Conservation (phyloP, 2,329 filamentous ascomycete species). For the Geoglossum cookeanum region DNA sequence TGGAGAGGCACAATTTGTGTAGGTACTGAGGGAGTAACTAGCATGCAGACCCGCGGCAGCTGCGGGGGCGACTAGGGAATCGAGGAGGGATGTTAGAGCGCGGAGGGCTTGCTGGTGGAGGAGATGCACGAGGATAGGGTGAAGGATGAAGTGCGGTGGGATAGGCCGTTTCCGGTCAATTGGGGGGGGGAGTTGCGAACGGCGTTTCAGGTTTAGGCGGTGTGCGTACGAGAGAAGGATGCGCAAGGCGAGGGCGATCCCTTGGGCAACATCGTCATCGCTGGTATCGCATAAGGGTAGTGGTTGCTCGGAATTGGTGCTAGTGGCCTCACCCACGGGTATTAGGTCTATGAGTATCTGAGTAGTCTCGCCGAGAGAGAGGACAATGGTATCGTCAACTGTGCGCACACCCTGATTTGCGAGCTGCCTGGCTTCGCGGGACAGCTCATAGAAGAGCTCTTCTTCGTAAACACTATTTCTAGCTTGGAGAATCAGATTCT, state of each 20-base stretch:
- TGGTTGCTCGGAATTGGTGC: slow-evolving; percentile 15
- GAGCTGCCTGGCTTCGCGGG: slow-evolving; percentile 58
- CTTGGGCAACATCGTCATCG: slow-evolving; percentile 37
- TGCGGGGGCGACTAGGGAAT: neutral
- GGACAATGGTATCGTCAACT: slow-evolving; percentile 25
- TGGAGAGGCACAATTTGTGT: slow-evolving; percentile 9
- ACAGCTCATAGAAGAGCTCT: slow-evolving; percentile 81
- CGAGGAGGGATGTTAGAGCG: neutral
- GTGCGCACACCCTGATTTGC: slow-evolving; percentile 51
- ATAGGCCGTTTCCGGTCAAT: slow-evolving; percentile 29
- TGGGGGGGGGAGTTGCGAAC: slow-evolving; percentile 44
- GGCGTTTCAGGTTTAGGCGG: slow-evolving; percentile 48
- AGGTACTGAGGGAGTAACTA: slow-evolving; percentile 8
- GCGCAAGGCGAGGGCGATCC: slow-evolving; percentile 46
- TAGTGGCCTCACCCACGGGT: slow-evolving; percentile 27
- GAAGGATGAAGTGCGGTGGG: slow-evolving; percentile 36
- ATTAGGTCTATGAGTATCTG: slow-evolving; percentile 50
- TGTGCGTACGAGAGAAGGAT: slow-evolving; percentile 66
- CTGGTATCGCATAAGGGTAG: slow-evolving; percentile 13
- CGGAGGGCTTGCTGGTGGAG: slow-evolving; percentile 26
- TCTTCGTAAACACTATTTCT: slow-evolving; percentile 64
- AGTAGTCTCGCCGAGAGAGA: slow-evolving; percentile 32
- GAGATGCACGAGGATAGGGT: slow-evolving; percentile 35
- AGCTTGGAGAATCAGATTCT: slow-evolving; percentile 52
- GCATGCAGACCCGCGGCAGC: slow-evolving; percentile 3